Conservation (phyloP, 75 land plant species). For the Picea sitchensis region DNA sequence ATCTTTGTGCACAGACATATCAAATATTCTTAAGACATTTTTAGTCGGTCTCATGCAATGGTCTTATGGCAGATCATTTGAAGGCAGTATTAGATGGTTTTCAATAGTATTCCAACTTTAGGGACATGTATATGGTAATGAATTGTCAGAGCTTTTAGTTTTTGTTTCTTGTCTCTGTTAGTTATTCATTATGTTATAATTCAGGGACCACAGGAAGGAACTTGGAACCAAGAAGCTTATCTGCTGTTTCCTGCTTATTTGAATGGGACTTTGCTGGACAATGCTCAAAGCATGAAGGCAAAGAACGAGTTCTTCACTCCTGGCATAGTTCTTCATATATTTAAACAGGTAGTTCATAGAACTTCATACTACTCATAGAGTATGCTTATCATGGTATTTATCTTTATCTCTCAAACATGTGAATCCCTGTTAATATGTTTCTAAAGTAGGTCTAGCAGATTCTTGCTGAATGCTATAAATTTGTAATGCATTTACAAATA, state of each 20-base stretch:
- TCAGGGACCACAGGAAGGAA: constrained; percentile 62
- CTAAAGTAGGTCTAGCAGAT: background rate
- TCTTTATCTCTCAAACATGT: background rate
- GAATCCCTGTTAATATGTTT: background rate
- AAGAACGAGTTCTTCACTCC: constrained; percentile 77
- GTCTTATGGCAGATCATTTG: background rate
- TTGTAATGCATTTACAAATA: background rate
- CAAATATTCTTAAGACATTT: background rate
- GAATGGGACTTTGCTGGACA: constrained; percentile 94
- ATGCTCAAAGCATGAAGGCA: constrained; percentile 59
- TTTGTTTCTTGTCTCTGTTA: background rate
- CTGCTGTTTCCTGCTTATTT: constrained; percentile 84
- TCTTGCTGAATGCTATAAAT: background rate
- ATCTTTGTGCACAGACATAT: background rate
- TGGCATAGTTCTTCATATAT: constrained; percentile 76
- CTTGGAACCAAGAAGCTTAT: constrained; percentile 94
- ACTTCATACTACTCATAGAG: background rate
- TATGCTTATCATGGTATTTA: background rate
- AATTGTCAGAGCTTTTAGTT: background rate
- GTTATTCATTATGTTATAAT: background rate
- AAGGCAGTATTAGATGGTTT: background rate
- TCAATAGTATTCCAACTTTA: background rate
- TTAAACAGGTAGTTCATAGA: constrained; percentile 79
- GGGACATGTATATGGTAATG: background rate
- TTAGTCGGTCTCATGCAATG: no score